Evolutionary conservation across 2,329 filamentous ascomycete genomes (phyloP), one percentile per base, ranked within the genome.

Genomic region (Trichoderma asperellum): DNA sequence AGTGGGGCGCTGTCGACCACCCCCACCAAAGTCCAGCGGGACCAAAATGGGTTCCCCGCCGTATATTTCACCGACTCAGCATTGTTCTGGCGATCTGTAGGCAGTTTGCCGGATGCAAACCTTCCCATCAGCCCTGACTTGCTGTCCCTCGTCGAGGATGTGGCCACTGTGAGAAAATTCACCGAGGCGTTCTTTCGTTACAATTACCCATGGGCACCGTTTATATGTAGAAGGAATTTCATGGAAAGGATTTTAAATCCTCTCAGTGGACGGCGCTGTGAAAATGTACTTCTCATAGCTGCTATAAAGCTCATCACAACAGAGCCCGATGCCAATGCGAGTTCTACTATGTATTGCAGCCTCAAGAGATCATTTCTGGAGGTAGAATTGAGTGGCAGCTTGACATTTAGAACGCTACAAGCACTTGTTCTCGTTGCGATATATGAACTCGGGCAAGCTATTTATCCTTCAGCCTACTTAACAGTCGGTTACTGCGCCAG

Each of bases 211-310:
- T 57, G 55, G 55, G 55, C 55, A 35, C 55, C 55, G 32, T 57
- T 57, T 21, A 57, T 57, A 35, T 57, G 55, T 35, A 57, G 55
- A 57, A 57, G 55, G 55, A 57, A 57, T 57, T 57, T 57, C 18
- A 18, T 57, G 29, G 55, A 57, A 57, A 57, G 55, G 18, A 57
- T 35, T 57, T 34, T 57, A 35, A 57, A 57, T 35, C 55, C 55
- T 57, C 55, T 57, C 18, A 18, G 55, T 24, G 55, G 34, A 57
- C 55, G 55, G 29, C 55, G 55, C 18, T 57, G 18, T 35, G 55
- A 57, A 21, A 57, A 57, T 10, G 18, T 57, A 11, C 55, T 57
- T 21, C 55, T 57, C 29, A 57, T 57, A 57, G 29, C 18, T 57
- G 55, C 55, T 35, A 57, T 57, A 24, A 57, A 57, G 55, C 55